Evolutionary conservation across 345 rosid species (phyloP).

Genomic region (Camelina laxa): DNA sequence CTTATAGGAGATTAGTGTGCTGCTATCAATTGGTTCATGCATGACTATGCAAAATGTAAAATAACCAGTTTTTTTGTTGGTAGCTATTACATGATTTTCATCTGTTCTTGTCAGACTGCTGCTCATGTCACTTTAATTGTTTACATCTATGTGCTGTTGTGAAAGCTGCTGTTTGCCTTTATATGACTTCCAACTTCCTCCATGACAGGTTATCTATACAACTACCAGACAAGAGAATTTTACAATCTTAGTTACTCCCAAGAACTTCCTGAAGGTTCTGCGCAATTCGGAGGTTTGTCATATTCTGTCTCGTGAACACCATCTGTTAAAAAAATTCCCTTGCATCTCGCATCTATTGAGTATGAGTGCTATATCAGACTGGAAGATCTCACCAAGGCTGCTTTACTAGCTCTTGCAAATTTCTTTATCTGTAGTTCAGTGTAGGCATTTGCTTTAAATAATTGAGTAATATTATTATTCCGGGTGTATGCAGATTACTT

Average conservation of each 20-base stretch:
- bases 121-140: constrained; percentile 7
- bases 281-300: constrained; percentile 85
- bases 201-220: constrained; percentile 78
- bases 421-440: constrained; percentile 16
- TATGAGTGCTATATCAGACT: neutral
- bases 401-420: constrained; percentile 19
- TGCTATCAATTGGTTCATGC: constrained; percentile 19
- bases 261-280: constrained; percentile 77
- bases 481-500: constrained; percentile 75
- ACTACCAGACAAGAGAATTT: constrained; percentile 86
- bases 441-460: constrained; percentile 2
- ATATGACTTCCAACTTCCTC: constrained; percentile 27
- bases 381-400: constrained; percentile 14
- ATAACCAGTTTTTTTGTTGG: constrained; percentile 15
- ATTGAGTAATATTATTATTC: constrained; percentile 3
- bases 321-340: neutral
- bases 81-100: constrained; percentile 14
- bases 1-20: constrained; percentile 9
- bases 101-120: neutral
- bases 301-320: neutral
- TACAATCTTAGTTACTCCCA: constrained; percentile 94
- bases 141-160: constrained; percentile 16
- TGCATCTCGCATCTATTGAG: neutral
- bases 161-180: constrained; percentile 21
- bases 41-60: constrained; percentile 22